These are phyloP conservation scores for Imleria badia DNA, from an alignment of 768 basidiomycete genomes.

Conservation along the genomic window DNA sequence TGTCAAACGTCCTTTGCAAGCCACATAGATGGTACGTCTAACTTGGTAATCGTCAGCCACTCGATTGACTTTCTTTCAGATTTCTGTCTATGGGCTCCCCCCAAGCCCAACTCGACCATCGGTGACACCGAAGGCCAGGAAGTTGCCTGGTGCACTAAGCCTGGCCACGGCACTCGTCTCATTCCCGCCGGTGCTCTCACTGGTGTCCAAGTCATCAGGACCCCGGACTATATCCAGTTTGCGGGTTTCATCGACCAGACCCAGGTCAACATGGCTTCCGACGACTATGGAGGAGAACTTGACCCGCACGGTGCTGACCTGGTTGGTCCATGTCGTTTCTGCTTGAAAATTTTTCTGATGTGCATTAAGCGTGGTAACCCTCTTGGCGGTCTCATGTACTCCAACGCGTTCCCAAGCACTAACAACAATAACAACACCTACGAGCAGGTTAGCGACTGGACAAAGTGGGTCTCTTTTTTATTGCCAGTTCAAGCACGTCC, in stretches of 20 bases:
- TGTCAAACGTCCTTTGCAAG: constrained; percentile 75
- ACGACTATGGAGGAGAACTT: constrained; percentile 75
- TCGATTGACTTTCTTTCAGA: constrained; percentile 37
- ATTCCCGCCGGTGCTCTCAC: constrained; percentile 65
- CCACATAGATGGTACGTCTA: constrained; percentile 41
- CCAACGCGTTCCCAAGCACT: constrained; percentile 54
- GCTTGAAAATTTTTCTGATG: constrained; percentile 16
- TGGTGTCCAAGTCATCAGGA: constrained; percentile 64
- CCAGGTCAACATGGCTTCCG: constrained; percentile 47
- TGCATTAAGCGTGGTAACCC: constrained; percentile 70
- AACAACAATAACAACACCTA: constrained; percentile 40
- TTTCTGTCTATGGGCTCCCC: constrained; percentile 68
- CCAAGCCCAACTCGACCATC: constrained; percentile 50
- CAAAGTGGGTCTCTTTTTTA: constrained; percentile 45
- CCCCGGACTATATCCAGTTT: constrained; percentile 58
- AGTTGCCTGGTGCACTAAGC: constrained; percentile 78
- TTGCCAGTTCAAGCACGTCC: not conserved
- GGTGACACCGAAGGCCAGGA: constrained; percentile 67
- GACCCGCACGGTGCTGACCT: constrained; percentile 74
- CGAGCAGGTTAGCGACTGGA: constrained; percentile 67
- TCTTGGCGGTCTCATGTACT: constrained; percentile 68
- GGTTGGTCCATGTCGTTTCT: constrained; percentile 30
- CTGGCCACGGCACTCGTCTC: constrained; percentile 66
- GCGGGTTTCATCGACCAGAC: constrained; percentile 69
- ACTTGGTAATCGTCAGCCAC: not conserved